These are phyloP conservation scores for Golubevia sp. DNA, from an alignment of 1,284 basidiomycete species.

Conservation along the genomic window DNA sequence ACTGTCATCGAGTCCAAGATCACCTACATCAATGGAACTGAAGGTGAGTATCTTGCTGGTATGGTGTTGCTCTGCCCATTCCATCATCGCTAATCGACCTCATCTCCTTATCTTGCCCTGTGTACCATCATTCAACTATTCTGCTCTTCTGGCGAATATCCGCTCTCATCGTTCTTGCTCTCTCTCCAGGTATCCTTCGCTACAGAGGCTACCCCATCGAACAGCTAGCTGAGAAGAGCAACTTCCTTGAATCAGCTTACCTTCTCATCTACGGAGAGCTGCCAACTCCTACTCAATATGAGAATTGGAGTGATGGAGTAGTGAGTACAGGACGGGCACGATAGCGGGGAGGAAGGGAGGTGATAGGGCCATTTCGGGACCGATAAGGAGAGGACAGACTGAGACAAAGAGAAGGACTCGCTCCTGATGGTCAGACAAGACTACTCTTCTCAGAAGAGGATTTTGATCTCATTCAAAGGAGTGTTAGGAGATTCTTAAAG, in stretches of 20 bases:
- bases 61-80: too few relatives aligned
- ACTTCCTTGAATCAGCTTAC: slow-evolving; percentile 80
- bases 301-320: slow-evolving; percentile 73
- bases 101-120: neutral
- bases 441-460: too few relatives aligned
- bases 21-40: slow-evolving; percentile 79
- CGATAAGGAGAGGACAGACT: too few relatives aligned
- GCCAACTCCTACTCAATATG: slow-evolving; percentile 71
- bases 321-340: slow-evolving; percentile 56
- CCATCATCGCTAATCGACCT: too few relatives aligned
- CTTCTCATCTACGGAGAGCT: slow-evolving; percentile 73
- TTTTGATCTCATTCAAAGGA: too few relatives aligned
- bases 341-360: neutral
- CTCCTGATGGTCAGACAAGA: too few relatives aligned
- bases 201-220: slow-evolving; percentile 87
- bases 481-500: too few relatives aligned
- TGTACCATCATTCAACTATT: neutral
- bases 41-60: neutral
- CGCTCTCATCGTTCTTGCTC: neutral
- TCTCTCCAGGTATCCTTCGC: neutral
- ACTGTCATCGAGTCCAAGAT: slow-evolving; percentile 79
- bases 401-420: too few relatives aligned
- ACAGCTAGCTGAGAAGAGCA: slow-evolving; percentile 76
- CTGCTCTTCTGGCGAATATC: neutral
- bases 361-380: too few relatives aligned